Base-by-base conservation (phyloP, 257 asterid species). In the Henckelia pumila region DNA sequence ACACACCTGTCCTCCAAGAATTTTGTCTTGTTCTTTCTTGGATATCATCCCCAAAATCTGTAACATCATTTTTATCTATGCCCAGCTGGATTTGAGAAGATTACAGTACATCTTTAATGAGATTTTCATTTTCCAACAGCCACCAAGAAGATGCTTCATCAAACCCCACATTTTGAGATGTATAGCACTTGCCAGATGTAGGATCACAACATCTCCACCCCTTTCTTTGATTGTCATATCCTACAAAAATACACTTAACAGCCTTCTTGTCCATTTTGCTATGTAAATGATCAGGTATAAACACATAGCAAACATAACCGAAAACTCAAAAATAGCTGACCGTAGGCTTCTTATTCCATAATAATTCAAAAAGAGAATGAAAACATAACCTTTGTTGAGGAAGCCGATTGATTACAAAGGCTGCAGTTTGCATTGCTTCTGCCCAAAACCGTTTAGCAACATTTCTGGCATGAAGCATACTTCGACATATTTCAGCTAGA, bases 131-230 rank as follows among this genome's bases (percentile, higher is more conserved):
- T 9, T 63, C 55, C 19, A 16, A 63, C 55, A 52, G 11, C 68
- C 68, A 63, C 68, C 56, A 63, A n/a, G 68, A 63, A 32, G 56
- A 63, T 35, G 28, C 32, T 63, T 61, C 53, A 61, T 61, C 47
- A 17, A 61, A 61, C 66, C 30, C 50, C 66, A 26, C 66, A 61
- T 61, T 40, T 9, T 32, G 56, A 29, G 68, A 63, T 5, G 56
- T 37, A n/a, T 37, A 63, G 0, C 68, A 37, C 29, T 40, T 63
- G 35, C 19, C 68, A 63, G 24, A 35, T 20, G 28, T 20, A 6
- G 68, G 68, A 63, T 63, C 68, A 40, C 32, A 63, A 63, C 28
- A 63, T 23, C 44, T 63, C 56, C 56, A 63, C 5, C 68, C 52
- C n/a, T 63, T 63, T 40, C 68, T 63, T 40, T 63, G 68, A 40